A percentile compares a stretch with the other conserved stretches of the same genome.
Conservation (phyloP, 345 rosid species). For the Eucalyptus globulus region DNA sequence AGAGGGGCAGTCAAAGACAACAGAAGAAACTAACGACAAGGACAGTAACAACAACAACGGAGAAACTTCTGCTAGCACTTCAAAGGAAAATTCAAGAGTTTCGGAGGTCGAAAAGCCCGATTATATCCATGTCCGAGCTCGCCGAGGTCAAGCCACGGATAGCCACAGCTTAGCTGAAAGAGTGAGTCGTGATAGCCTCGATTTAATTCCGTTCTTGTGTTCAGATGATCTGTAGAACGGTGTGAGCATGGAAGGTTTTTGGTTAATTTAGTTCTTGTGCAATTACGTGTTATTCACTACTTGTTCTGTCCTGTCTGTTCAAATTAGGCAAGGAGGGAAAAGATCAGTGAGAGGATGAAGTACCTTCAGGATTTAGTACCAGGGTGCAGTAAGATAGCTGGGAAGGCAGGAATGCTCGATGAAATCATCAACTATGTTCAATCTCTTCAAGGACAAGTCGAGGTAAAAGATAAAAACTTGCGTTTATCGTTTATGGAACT, state of each 20-base stretch:
- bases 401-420: constrained; percentile 83
- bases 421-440: constrained; percentile 77
- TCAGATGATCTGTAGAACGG: background rate
- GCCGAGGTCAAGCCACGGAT: constrained; percentile 95
- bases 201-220: background rate
- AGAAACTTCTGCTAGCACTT: constrained; percentile 26
- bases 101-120: constrained; percentile 49
- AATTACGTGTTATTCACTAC: background rate
- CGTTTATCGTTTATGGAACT: background rate
- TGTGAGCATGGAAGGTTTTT: background rate
- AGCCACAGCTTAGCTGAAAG: constrained; percentile 98
- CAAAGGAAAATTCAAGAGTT: constrained; percentile 56
- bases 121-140: constrained; percentile 93
- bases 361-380: constrained; percentile 72
- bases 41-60: constrained; percentile 16
- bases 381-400: constrained; percentile 52
- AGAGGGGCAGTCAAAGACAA: constrained; percentile 44
- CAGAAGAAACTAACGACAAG: constrained; percentile 30
- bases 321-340: constrained; percentile 79
- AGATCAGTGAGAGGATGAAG: constrained; percentile 73
- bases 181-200: constrained; percentile 24
- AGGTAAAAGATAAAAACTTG: constrained; percentile 15
- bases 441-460: constrained; percentile 71
- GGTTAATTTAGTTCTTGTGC: background rate
- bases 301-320: background rate